Evolutionary conservation across 2,329 filamentous ascomycete genomes (phyloP).

Genomic region (Aspergillus sp.): DNA sequence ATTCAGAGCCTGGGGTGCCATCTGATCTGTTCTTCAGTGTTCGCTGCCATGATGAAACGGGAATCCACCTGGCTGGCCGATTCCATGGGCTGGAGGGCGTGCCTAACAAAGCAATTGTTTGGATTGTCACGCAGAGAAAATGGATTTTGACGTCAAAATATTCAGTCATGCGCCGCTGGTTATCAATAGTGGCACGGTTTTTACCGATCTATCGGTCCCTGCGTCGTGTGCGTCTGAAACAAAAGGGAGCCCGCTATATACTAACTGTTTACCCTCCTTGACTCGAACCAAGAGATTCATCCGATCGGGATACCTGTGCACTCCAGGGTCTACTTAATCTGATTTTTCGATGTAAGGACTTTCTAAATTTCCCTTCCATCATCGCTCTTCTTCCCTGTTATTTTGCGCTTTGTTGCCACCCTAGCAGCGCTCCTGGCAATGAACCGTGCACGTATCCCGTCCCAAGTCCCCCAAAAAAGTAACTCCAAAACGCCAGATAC

Average conservation of each 20-base stretch:
- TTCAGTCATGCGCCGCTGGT: neutral
- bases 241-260: slow-evolving; percentile 5
- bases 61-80: neutral
- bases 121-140: slow-evolving; percentile 2
- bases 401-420: neutral
- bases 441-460: slow-evolving; percentile 4
- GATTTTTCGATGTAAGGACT: slow-evolving; percentile 17
- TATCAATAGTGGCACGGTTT: slow-evolving; percentile 1
- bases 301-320: slow-evolving; percentile 2
- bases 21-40: neutral
- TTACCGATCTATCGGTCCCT: slow-evolving; percentile 5
- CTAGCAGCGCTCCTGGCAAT: slow-evolving; percentile 6
- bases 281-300: neutral
- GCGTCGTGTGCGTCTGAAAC: slow-evolving; percentile 6
- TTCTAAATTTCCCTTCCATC: slow-evolving; percentile 3
- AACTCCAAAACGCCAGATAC: slow-evolving; percentile 23
- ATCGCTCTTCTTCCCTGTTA: neutral
- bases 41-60: neutral
- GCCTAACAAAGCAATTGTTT: slow-evolving; percentile 6
- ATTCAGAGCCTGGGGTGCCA: neutral
- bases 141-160: slow-evolving; percentile 3
- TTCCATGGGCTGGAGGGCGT: neutral
- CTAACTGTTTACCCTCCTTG: neutral
- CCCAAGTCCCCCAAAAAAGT: slow-evolving; percentile 16
- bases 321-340: slow-evolving; percentile 13